Evolutionary conservation across 2,329 filamentous ascomycete species (phyloP).

Genomic region (Metarhizium brunneum): DNA sequence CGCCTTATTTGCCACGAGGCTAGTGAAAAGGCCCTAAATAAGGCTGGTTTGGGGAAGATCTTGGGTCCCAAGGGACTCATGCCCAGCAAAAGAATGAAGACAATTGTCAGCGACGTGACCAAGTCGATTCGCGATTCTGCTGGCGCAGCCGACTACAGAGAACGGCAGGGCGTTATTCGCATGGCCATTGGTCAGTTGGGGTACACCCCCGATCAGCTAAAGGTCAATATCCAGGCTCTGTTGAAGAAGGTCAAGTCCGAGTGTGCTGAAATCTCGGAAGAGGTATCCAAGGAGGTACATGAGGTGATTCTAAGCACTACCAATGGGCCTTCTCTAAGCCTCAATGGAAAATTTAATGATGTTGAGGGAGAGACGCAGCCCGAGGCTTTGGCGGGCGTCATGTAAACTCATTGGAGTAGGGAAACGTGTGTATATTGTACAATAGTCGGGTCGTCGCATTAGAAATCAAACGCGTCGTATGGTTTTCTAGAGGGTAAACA

Average conservation of each 20-base stretch:
- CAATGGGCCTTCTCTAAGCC: slow-evolving; percentile 73
- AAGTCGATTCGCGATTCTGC: slow-evolving; percentile 71
- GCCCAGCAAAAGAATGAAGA: slow-evolving; percentile 82
- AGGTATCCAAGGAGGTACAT: slow-evolving; percentile 34
- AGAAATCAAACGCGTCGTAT: slow-evolving; percentile 10
- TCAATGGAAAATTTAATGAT: slow-evolving; percentile 70
- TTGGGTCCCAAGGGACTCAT: slow-evolving; percentile 87
- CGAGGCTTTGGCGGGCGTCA: slow-evolving; percentile 42
- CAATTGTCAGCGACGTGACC: slow-evolving; percentile 73
- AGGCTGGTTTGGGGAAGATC: slow-evolving; percentile 69
- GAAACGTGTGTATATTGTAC: slow-evolving; percentile 23
- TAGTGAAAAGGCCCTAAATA: slow-evolving; percentile 68
- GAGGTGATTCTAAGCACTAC: slow-evolving; percentile 79
- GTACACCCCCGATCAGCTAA: slow-evolving; percentile 79
- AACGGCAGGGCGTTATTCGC: slow-evolving; percentile 73
- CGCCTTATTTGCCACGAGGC: slow-evolving; percentile 77
- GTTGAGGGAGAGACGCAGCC: slow-evolving; percentile 46
- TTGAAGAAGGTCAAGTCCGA: slow-evolving; percentile 72
- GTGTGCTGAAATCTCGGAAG: slow-evolving; percentile 57
- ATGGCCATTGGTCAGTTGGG: slow-evolving; percentile 86
- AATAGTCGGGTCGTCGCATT: slow-evolving; percentile 24
- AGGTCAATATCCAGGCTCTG: slow-evolving; percentile 72
- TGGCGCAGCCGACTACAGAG: slow-evolving; percentile 78
- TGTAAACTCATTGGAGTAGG: slow-evolving; percentile 28
- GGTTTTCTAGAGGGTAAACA: background rate